Evolutionary conservation across 169 alveolate genomes (phyloP), one percentile per base, ranked within the genome.

Genomic region (Eimeria nieschulzi): DNA sequence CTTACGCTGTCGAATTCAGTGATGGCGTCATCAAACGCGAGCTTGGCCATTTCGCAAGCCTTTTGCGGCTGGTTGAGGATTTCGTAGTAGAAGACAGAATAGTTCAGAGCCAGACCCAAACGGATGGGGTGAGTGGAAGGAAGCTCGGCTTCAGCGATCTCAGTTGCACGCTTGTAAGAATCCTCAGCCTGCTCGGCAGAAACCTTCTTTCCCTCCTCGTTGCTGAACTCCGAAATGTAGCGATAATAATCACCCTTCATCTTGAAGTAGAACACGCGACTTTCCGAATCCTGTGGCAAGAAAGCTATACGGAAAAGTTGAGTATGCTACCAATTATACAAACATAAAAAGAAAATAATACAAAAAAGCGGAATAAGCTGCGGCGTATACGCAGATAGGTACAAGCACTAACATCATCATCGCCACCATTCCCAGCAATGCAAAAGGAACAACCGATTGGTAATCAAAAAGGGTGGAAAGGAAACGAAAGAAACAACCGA

Each of bases 221-320:
- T 94, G 21, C 98, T 97, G 97, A 97, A 98, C 96, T 99, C 99
- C 59, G 99, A 97, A 83, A 95, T 93, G 94, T 96, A 96, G 86
- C 99, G 98, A 96, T 98, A 98, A 95, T 99, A 99, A 95, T 99
- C 99, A n/a, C 99, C 99, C 96, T 99, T 99, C 99, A 99, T 98
- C 97, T 99, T 99, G 92, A 96, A 96, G 96, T 98, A 99, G 96
- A 98, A 99, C 71, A 98, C 99, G 93, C 97, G 96, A 87, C 99
- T 96, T 95, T 98, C 99, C 51, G 90, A 59, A 76, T 88, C 93
- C 91, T 90, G 63, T 6, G 66, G 17, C 46, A 33, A 33, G 46
- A 33, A 33, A 33, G 3, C 3, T 3, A 33, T 33, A 33, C 46
- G 3, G 46, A 33, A 33, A 3, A 33, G 46, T 33, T 33, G 46